Evolutionary conservation across 441 rosid genomes (phyloP).

Genomic region (Euphorbia celastroides): DNA sequence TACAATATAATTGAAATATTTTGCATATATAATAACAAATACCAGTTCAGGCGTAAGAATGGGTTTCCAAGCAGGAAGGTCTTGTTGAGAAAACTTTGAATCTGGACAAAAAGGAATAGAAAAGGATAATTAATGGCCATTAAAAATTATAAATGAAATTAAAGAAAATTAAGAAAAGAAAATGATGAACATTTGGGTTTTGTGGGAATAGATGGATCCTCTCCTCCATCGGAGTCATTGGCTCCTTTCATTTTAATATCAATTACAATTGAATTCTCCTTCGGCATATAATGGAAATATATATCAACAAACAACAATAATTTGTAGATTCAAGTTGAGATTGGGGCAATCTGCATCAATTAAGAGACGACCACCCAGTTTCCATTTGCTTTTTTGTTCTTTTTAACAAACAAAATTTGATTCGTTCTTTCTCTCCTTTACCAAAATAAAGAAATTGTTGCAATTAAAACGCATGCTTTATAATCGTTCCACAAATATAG

Average conservation of each 20-base stretch:
- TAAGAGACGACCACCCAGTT: not conserved
- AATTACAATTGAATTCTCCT: conserved; percentile 2
- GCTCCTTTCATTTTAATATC: conserved; percentile 14
- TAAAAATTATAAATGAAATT: not conserved
- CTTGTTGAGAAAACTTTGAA: conserved; percentile 76
- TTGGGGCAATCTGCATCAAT: not conserved
- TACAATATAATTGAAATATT: too few species aligned
- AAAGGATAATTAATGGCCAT: not conserved
- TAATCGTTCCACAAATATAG: not conserved
- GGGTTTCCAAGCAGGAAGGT: conserved; percentile 89
- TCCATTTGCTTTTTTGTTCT: not conserved
- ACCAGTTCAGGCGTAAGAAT: conserved; percentile 85
- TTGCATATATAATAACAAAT: not conserved
- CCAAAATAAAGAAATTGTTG: not conserved
- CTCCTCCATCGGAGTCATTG: conserved; percentile 8
- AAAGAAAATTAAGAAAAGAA: not conserved
- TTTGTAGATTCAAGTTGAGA: not conserved
- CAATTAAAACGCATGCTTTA: too few species aligned
- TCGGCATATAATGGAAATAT: not conserved
- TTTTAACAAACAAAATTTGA: not conserved
- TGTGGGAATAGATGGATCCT: not conserved
- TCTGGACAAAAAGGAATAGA: conserved; percentile 31
- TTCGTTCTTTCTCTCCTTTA: not conserved
- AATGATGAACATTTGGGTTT: conserved; percentile 9
- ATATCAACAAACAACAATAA: too few species aligned